phyloP scores from a whole-genome alignment of 1,139 yeast genomes.

The Debaryomyces coudertii region DNA sequence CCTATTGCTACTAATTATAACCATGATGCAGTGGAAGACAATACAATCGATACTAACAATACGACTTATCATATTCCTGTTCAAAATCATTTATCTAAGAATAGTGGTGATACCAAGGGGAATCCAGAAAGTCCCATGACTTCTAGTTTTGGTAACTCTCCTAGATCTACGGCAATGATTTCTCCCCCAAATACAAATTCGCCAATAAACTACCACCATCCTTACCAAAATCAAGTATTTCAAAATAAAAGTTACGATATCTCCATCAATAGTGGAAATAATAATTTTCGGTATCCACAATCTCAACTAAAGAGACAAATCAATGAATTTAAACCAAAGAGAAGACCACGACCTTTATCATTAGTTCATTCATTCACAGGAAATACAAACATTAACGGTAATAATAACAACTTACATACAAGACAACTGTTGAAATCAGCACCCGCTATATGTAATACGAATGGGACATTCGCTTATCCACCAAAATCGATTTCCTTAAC shows the following conservation, averaged over 20 bases:
- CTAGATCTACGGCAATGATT: conserved; percentile 14
- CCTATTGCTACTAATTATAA: conserved; percentile 2
- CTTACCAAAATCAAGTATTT: conserved; percentile 1
- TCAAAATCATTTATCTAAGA: neutral
- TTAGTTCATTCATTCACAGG: conserved; percentile 40
- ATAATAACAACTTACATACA: conserved; percentile 11
- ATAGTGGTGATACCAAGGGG: neutral
- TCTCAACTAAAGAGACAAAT: conserved; percentile 22
- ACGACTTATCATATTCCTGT: conserved; percentile 8
- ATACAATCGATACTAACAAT: neutral
- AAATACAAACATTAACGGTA: conserved; percentile 27
- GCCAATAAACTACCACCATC: conserved; percentile 7
- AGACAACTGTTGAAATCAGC: conserved; percentile 14
- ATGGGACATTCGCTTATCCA: conserved; percentile 4
- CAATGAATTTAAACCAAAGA: conserved; percentile 41
- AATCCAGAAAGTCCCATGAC: conserved; percentile 15
- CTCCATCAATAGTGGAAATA: neutral
- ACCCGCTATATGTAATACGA: conserved; percentile 12
- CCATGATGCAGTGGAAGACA: neutral
- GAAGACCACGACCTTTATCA: conserved; percentile 48
- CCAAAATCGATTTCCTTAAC: conserved; percentile 28
- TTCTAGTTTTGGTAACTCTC: conserved; percentile 6
- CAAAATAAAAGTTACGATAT: neutral
- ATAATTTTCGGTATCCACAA: conserved; percentile 3
- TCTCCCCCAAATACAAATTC: conserved; percentile 27